These are phyloP conservation scores for Erigeron canadensis DNA, from an alignment of 129 eudicot species.

Conservation along the genomic window DNA sequence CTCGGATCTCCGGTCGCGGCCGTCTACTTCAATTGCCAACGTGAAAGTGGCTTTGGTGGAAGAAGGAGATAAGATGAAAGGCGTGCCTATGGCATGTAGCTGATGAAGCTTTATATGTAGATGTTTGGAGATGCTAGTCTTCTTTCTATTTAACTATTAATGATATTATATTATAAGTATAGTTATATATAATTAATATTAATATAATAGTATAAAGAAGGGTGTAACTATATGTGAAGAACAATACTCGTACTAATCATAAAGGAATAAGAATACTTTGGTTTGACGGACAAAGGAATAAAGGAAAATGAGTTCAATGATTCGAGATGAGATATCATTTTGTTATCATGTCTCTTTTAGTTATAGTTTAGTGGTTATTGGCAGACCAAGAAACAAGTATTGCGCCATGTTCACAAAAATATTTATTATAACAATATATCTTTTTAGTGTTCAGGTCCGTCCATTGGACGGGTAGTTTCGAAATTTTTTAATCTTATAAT, in stretches of 20 bases:
- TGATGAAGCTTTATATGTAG: background rate
- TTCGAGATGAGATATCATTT: background rate
- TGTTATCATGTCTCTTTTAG: background rate
- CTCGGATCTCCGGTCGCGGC: conserved; percentile 88
- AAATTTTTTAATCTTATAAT: no score
- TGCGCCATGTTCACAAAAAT: no score
- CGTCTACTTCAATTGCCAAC: conserved; percentile 75
- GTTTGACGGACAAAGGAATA: conserved; percentile 6
- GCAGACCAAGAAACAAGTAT: background rate
- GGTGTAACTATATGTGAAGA: conserved; percentile 3
- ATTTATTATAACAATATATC: no score
- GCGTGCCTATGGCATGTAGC: conserved; percentile 22
- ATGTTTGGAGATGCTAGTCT: conserved; percentile 4
- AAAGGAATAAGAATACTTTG: conserved; percentile 27
- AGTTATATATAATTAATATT: background rate
- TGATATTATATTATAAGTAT: background rate
- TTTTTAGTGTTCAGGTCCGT: no score
- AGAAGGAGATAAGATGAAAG: conserved; percentile 39
- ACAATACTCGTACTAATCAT: background rate
- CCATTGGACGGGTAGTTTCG: no score
- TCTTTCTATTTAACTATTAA: background rate
- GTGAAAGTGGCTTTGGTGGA: conserved; percentile 80
- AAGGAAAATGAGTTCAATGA: background rate
- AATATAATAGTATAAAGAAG: conserved; percentile 6
- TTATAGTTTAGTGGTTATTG: background rate